These are phyloP conservation scores for Exsudoporus frostii DNA, from an alignment of 768 basidiomycete species.

Conservation along the genomic window DNA sequence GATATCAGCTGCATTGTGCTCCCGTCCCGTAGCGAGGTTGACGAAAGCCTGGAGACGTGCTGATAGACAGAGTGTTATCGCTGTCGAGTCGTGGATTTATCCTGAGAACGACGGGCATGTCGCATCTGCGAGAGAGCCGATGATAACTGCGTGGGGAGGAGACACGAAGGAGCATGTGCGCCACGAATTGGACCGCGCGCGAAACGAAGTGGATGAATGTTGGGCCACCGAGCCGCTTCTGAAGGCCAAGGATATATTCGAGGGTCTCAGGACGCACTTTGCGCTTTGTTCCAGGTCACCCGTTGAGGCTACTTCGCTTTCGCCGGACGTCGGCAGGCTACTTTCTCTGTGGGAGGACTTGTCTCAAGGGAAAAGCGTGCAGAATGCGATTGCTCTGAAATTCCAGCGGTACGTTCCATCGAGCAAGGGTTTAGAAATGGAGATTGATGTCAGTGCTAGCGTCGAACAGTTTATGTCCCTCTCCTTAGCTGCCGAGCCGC, in stretches of 20 bases:
- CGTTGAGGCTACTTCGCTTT: slow-evolving; percentile 37
- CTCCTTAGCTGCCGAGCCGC: slow-evolving; percentile 71
- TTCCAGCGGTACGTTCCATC: slow-evolving; percentile 54
- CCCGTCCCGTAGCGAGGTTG: slow-evolving; percentile 69
- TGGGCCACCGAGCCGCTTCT: slow-evolving; percentile 42
- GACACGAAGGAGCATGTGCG: slow-evolving; percentile 46
- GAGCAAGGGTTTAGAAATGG: neutral
- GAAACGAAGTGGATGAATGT: slow-evolving; percentile 42
- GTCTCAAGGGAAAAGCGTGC: slow-evolving; percentile 36
- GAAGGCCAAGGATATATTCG: slow-evolving; percentile 47
- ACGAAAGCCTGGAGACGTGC: slow-evolving; percentile 81
- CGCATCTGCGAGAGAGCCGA: slow-evolving; percentile 37
- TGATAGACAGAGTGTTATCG: slow-evolving; percentile 52
- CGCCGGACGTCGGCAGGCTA: slow-evolving; percentile 48
- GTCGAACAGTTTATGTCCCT: slow-evolving; percentile 77
- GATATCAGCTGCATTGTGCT: slow-evolving; percentile 66
- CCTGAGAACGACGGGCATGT: slow-evolving; percentile 35
- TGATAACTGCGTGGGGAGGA: slow-evolving; percentile 68
- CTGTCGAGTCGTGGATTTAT: slow-evolving; percentile 68
- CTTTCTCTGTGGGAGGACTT: slow-evolving; percentile 58
- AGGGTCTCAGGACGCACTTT: slow-evolving; percentile 48
- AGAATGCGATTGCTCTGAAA: slow-evolving; percentile 45
- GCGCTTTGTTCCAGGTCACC: slow-evolving; percentile 46
- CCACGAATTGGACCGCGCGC: slow-evolving; percentile 45
- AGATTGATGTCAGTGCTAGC: slow-evolving; percentile 32